Evolutionary conservation across 371 early-diverging fungal species (phyloP), one percentile per base, ranked within the genome.

Genomic region (Encephalitozoon cuniculi): DNA sequence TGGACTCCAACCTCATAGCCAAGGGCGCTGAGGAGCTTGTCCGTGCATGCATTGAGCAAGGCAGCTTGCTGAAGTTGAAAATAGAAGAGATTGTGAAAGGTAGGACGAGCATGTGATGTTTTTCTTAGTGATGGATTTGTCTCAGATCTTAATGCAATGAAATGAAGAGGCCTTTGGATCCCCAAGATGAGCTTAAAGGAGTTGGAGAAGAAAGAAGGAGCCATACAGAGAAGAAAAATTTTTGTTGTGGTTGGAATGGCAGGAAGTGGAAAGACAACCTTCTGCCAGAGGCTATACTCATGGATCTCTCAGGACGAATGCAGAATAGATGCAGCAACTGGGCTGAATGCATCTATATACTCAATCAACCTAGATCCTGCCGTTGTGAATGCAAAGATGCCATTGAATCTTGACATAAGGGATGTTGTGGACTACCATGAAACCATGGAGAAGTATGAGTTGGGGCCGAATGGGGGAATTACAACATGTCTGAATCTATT

Each of bases 391-490:
- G 86, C 95, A 32, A 94, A 95, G 30, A 96, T 92, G 85, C 89
- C 91, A 8, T 90, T 94, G 68, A 95, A 96, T 82, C 92, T 94
- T 68, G 99, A 99, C 84, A 96, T 99, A 75, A 87, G 95, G 49
- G 97, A 97, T 82, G 92, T 93, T 0, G 91, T 99, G 52, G 91
- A 97, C 84, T 97, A 95, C 87, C 92, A 94, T 83, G 92, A 94
- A 79, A 94, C 96, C 51, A 97, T 97, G 97, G 89, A 92, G 78
- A 93, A 96, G 90, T 92, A 96, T 83, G 90, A 91, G 77, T 88
- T 97, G 44, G 99, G 99, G 11, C 96, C 99, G 11, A 98, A 99
- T 86, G 99, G 97, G 68, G 97, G 91, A 32, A 97, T 97, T 83
- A 85, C 94, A 54, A 96, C 97, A 9, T 88, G 91, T 54, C 87